phyloP scores from a whole-genome alignment of 2,329 filamentous ascomycete species.

The Madurella mycetomatis region DNA sequence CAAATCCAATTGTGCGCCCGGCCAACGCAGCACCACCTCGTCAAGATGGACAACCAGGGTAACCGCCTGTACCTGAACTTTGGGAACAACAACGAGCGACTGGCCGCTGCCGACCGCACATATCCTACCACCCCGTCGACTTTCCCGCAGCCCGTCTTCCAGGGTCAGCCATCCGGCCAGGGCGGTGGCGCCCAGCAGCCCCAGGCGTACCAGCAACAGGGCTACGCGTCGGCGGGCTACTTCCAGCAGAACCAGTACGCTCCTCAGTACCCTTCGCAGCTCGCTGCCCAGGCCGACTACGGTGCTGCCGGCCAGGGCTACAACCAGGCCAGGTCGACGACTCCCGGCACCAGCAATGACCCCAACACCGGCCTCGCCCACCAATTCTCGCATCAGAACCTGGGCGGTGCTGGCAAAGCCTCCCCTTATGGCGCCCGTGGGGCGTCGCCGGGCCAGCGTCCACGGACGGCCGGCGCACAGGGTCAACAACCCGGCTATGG shows the following conservation, averaged over 20 bases:
- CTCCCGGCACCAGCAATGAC: constrained; percentile 64
- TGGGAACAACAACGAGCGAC: constrained; percentile 61
- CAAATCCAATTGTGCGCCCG: constrained; percentile 1
- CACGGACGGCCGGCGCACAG: constrained; percentile 73
- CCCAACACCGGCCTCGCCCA: constrained; percentile 87
- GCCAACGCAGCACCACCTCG: constrained; percentile 6
- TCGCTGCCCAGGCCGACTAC: constrained; percentile 39
- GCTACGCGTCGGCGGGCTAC: constrained; percentile 23
- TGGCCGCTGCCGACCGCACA: constrained; percentile 59
- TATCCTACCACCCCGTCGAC: constrained; percentile 91
- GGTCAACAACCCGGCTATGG: constrained; percentile 59
- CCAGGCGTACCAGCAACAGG: constrained; percentile 38
- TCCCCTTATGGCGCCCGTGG: constrained; percentile 66
- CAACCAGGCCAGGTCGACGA: constrained; percentile 49
- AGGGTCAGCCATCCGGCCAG: constrained; percentile 33
- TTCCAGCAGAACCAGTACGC: constrained; percentile 23
- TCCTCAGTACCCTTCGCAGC: constrained; percentile 26
- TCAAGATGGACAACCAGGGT: constrained; percentile 53
- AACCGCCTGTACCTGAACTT: constrained; percentile 64
- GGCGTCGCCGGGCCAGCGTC: constrained; percentile 68
- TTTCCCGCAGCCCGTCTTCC: constrained; percentile 85
- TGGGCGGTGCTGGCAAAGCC: constrained; percentile 66
- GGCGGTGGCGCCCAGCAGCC: constrained; percentile 44
- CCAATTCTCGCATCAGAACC: constrained; percentile 95
- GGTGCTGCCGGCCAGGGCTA: constrained; percentile 30